Evolutionary conservation across 2,329 filamentous ascomycete genomes (phyloP), one percentile per base, ranked within the genome.

Genomic region (Paradendryphiella salina): DNA sequence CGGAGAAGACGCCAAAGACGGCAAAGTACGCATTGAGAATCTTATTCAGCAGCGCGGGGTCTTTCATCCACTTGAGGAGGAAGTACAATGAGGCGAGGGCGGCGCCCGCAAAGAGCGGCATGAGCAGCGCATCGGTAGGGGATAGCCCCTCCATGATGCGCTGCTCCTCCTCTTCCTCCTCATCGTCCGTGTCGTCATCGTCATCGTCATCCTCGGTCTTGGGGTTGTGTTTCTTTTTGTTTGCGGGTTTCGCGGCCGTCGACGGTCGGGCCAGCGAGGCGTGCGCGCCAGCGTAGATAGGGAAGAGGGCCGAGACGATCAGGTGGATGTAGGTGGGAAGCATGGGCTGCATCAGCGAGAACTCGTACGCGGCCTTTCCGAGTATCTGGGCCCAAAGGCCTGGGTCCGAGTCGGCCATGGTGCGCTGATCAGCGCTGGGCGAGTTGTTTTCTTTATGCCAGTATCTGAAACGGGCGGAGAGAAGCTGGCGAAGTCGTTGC

Each of bases 21-120:
- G 88, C 89, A 74, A 96, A 92, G 77, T 97, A 96, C 66, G 82
- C 85, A 32, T 89, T 86, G 17, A 97, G 77, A 32, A 95, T 82
- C 73, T 87, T 89, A 76, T 93, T 96, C 64, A 97, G 75, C 17
- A 95, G 77, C 9, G 85, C 80, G 0, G 91, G 86, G 65, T 96
- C 89, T 59, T 93, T 80, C 47, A 96, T 82, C 82, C 87, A 94
- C 71, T 95, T 90, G 68, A 97, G 90, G 52, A 96, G 79, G 63
- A 92, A 86, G 76, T 97, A 97, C 10, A 97, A 79, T 4, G 85
- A 85, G 34, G 85, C 80, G 7, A 97, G 82, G 1, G 87, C 84
- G 8, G 79, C 66, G 1, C 85, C 90, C 5, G 91, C 92, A 46
- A 91, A 78, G 26, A 96, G 61, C 1, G 93, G 94, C 57, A 96